These are phyloP conservation scores for Fusarium virguliforme DNA, from an alignment of 2,329 filamentous ascomycete species.

Conservation along the genomic window DNA sequence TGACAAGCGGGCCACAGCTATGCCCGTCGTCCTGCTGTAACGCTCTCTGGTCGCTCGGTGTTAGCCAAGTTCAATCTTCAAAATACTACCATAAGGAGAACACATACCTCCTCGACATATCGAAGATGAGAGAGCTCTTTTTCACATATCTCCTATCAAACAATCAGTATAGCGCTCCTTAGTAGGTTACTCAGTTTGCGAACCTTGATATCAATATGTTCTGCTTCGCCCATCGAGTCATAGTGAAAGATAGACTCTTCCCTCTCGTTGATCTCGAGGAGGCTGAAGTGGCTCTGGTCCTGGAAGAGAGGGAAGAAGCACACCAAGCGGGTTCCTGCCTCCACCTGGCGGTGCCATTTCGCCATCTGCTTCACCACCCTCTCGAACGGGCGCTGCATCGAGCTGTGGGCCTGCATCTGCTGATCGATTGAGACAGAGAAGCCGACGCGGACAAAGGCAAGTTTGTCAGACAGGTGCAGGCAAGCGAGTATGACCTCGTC, in stretches of 20 bases:
- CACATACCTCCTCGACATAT: not conserved
- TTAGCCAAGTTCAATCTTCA: not conserved
- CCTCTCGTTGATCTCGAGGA: conserved; percentile 12
- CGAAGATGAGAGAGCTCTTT: conserved; percentile 7
- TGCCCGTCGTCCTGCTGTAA: not conserved
- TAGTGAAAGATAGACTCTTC: conserved; percentile 8
- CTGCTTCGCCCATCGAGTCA: not conserved
- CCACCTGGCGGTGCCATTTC: conserved; percentile 12
- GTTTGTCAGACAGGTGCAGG: conserved; percentile 31
- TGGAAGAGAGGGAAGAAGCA: conserved; percentile 10
- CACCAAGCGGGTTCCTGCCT: not conserved
- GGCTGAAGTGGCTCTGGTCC: not conserved
- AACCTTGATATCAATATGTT: not conserved
- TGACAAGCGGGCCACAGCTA: not conserved
- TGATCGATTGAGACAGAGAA: conserved; percentile 30
- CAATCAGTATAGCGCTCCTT: not conserved
- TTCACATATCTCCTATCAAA: conserved; percentile 1
- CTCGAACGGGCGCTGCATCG: conserved; percentile 26
- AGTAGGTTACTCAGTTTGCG: not conserved
- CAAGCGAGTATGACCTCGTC: conserved; percentile 20
- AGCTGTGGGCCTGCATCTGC: conserved; percentile 1
- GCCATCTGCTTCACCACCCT: conserved; percentile 16
- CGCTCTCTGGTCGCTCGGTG: not conserved
- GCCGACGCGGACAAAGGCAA: conserved; percentile 22
- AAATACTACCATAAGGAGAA: not conserved